Evolutionary conservation across 257 asterid genomes (phyloP), one percentile per base, ranked within the genome.

Genomic region (Asclepias syriaca): DNA sequence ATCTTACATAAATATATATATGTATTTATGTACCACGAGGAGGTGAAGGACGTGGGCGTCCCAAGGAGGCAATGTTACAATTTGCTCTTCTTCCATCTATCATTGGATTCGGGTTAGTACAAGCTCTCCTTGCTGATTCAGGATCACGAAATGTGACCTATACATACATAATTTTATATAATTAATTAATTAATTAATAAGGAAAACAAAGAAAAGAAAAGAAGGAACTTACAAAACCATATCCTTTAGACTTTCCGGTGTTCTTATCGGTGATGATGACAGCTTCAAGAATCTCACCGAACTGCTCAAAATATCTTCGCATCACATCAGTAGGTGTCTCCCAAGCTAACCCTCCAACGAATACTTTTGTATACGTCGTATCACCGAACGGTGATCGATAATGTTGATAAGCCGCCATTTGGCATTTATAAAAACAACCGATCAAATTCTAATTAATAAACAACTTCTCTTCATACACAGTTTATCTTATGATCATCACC

Each of bases 271-370:
- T 92, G 83, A 95, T 95, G 81, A 95, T 92, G 16, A 95, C 99
- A 29, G 98, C 99, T 68, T 95, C 99, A 24, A 92, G 95, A 83
- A 95, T 95, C 40, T 92, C 94, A 0, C 99, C 99, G 50, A 95
- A 95, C 77, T 90, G 97, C 32, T 90, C 88, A 74, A 95, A 95
- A 27, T 95, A 87, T 12, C 65, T 50, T 0, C 90, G 88, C 99
- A 95, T 90, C 69, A 90, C 84, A 19, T 95, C 98, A 3, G 93
- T 84, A 0, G 95, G 99, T 7, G 99, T 92, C 56, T 95, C 99
- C 99, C 99, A 95, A 37, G 99, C 99, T 9, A 95, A 85, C 1
- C 99, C 99, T 22, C 99, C 99, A 16, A 95, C 99, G 57, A 95
- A 95, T 14, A 95, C 98, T 77, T 95, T 95, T 0, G 99, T 95